Evolutionary conservation across 345 rosid genomes (phyloP).

Genomic region (Camelina hispida): DNA sequence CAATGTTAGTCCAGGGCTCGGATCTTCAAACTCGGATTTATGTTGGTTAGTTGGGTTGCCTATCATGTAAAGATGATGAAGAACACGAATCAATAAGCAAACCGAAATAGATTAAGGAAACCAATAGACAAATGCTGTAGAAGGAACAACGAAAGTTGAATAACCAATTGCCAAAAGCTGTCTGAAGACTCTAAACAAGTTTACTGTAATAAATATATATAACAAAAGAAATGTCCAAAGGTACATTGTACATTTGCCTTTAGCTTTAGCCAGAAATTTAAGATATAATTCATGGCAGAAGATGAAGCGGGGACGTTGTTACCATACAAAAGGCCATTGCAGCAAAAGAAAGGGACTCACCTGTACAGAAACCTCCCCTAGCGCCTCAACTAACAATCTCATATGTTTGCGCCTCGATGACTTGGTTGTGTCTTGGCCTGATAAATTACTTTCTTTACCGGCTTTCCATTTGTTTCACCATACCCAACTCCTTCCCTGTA

Average conservation of each 20-base stretch:
- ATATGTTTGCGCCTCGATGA: conserved; percentile 34
- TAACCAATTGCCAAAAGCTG: not conserved
- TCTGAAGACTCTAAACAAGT: conserved; percentile 3
- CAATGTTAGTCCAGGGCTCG: not conserved
- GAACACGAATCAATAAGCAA: not conserved
- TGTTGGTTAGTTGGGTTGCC: too few species aligned
- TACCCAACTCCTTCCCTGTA: conserved; percentile 48
- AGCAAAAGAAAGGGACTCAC: conserved; percentile 20
- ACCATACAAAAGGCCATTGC: conserved; percentile 10
- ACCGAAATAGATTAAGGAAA: not conserved
- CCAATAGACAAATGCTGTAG: not conserved
- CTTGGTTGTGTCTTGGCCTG: conserved; percentile 55
- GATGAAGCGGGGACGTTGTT: conserved; percentile 1
- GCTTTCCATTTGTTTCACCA: conserved; percentile 55
- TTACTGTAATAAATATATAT: conserved; percentile 7
- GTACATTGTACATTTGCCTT: conserved; percentile 21
- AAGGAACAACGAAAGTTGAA: not conserved
- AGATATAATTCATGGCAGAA: not conserved
- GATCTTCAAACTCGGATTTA: too few species aligned
- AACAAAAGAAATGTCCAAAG: not conserved
- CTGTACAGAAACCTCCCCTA: conserved; percentile 17
- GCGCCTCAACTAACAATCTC: conserved; percentile 11
- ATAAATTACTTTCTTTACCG: conserved; percentile 56
- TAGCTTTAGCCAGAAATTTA: not conserved
- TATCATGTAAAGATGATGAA: too few species aligned